Conservation (phyloP, 139 green algal species). For the Nannochloris sp. region DNA sequence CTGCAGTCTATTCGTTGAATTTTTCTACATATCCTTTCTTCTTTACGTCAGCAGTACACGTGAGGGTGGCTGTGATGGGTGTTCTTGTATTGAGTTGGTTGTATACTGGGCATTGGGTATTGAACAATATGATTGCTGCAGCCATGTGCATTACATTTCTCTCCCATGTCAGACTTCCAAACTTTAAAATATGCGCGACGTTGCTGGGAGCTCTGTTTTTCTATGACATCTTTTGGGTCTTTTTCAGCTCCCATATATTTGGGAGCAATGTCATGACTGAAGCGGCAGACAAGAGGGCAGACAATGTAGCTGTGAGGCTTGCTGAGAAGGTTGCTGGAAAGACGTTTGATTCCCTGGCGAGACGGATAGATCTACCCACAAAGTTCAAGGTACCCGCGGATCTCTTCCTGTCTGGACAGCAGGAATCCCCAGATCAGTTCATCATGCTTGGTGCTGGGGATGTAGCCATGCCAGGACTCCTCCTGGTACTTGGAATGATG, state of each 20-base stretch:
- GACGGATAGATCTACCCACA: conserved; percentile 10
- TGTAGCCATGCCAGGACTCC: conserved; percentile 13
- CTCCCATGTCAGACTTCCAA: conserved; percentile 16
- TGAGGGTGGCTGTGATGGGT: too few relatives aligned
- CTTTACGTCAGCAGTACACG: too few relatives aligned
- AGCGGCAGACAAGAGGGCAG: conserved; percentile 2
- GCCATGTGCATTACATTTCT: conserved; percentile 13
- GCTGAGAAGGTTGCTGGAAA: conserved; percentile 7
- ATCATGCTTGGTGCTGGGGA: conserved; percentile 13
- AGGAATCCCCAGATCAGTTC: neutral
- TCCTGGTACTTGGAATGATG: neutral
- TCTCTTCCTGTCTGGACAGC: neutral
- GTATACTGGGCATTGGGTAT: conserved; percentile 12
- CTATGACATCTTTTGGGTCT: conserved; percentile 26
- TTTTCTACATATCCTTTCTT: conserved; percentile 1
- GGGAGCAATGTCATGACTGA: conserved; percentile 13
- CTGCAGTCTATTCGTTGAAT: neutral
- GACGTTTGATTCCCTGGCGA: neutral
- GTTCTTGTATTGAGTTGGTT: neutral
- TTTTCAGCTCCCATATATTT: conserved; percentile 15
- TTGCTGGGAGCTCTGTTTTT: conserved; percentile 11
- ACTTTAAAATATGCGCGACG: conserved; percentile 8
- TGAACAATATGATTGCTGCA: conserved; percentile 19
- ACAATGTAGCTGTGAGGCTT: conserved; percentile 5
- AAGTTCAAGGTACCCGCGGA: conserved; percentile 11